Percentiles rank a stretch among this genome's conserved stretches.
phyloP scores from a whole-genome alignment of 31 red algal species.

The Odonthalia washingtoniensis region DNA sequence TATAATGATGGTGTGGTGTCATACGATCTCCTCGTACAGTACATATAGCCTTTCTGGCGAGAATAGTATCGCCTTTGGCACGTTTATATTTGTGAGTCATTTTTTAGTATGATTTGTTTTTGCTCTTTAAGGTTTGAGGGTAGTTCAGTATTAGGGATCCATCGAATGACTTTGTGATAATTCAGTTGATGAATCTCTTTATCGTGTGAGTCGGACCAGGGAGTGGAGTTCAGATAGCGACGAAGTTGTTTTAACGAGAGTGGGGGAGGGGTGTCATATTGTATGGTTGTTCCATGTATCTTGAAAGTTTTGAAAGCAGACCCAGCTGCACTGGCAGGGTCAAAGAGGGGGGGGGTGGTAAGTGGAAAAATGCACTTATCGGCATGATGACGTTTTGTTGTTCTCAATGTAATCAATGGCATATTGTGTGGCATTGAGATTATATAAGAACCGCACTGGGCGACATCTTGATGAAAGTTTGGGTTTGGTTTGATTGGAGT shows the following conservation, averaged over 20 bases:
- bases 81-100: slow-evolving; percentile 13
- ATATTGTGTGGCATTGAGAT: neutral
- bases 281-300: neutral
- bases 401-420: neutral
- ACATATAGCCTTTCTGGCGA: slow-evolving; percentile 5
- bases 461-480: neutral
- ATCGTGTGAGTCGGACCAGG: too few species aligned
- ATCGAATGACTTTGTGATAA: neutral
- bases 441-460: neutral
- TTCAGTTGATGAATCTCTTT: neutral
- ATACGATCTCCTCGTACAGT: slow-evolving; percentile 40
- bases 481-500: neutral
- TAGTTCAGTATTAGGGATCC: neutral
- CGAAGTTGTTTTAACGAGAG: neutral
- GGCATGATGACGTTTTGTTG: neutral
- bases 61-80: neutral
- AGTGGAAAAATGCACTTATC: neutral
- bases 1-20: too few species aligned
- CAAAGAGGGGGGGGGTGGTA: neutral
- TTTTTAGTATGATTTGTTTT: slow-evolving; percentile 7
- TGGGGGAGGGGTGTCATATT: neutral
- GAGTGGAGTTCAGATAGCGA: neutral
- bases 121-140: neutral
- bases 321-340: neutral
- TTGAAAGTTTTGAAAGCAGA: neutral